Evolutionary conservation across 352 stramenopile genomes (phyloP), one percentile per base, ranked within the genome.

Genomic region (Pythium sp.): DNA sequence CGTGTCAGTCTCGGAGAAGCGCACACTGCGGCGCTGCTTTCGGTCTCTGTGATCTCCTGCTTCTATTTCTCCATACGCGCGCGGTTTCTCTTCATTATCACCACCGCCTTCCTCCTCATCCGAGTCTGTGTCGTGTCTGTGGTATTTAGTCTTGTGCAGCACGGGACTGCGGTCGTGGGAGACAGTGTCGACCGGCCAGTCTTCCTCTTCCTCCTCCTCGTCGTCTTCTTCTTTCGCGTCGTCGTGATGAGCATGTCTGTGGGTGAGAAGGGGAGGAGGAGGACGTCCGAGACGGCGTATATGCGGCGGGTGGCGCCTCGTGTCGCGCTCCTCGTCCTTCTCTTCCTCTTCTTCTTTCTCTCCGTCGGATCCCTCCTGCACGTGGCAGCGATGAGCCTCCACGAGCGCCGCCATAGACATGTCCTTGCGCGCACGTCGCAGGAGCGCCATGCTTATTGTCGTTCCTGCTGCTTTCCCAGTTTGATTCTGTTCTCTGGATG

Each of bases 371-470:
- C 61, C 57, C 60, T 72, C 64, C n/a, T 61, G 51, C 11, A 69
- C 22, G 59, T 68, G 65, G 3, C 54, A 65, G 3, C 61, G 53
- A 36, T 71, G 69, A 18, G 65, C 69, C 34, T 68, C 65, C 15
- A 74, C 65, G 65, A 74, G 69, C 54, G 65, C 65, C 22, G 65
- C 69, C 58, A 74, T 71, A 41, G 69, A 74, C 65, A 53, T 64
- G 58, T 68, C 62, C 65, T 74, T 74, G 58, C 69, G 65, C 69
- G 66, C 65, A 46, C 69, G 67, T 46, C 41, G 34, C 62, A 73
- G 38, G n/a, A 49, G 65, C 72, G 62, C 46, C 62, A 69, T 64
- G 26, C 5, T 38, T 14, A 28, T 15, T 32, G 38, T 46, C 36
- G 11, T 46, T 15, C 0, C 53, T 30, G 11, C 5, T 77, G 74